These are phyloP conservation scores for Alternaria arborescens DNA, from an alignment of 2,329 filamentous ascomycete genomes.

Conservation along the genomic window DNA sequence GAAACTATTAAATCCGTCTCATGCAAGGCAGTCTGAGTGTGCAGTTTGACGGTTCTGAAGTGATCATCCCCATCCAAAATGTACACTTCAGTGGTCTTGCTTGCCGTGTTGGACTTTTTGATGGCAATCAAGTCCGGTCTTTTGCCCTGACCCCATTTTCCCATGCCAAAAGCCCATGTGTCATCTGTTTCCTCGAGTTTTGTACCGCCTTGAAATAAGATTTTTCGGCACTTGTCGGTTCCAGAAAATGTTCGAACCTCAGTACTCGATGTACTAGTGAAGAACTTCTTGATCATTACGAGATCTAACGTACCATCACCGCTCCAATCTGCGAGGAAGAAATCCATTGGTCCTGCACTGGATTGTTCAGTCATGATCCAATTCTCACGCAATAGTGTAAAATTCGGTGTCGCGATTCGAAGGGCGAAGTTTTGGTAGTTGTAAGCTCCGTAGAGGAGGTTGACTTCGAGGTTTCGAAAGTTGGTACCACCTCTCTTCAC, in stretches of 20 bases:
- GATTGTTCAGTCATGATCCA: not conserved
- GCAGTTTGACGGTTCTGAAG: fast-evolving
- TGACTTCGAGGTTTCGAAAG: not conserved
- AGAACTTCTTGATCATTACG: too few relatives aligned
- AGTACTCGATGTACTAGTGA: too few relatives aligned
- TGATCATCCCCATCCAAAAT: fast-evolving
- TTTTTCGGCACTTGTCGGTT: fast-evolving
- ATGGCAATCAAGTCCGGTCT: fast-evolving
- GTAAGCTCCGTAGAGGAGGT: not conserved
- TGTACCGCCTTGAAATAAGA: fast-evolving
- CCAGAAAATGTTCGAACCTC: too few relatives aligned
- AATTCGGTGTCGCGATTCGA: fast-evolving
- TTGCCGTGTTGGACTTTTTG: not conserved
- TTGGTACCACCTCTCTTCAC: not conserved
- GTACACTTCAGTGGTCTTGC: not conserved
- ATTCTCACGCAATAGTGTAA: fast-evolving
- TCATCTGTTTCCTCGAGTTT: fast-evolving
- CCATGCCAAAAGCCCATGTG: not conserved
- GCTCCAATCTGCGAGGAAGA: too few relatives aligned
- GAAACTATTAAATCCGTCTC: not conserved
- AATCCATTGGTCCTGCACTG: fast-evolving
- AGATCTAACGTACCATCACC: too few relatives aligned
- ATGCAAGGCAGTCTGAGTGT: not conserved
- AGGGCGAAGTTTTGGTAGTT: not conserved
- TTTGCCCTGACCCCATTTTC: fast-evolving